phyloP scores from a whole-genome alignment of 345 rosid species.

The Camelina hispida region DNA sequence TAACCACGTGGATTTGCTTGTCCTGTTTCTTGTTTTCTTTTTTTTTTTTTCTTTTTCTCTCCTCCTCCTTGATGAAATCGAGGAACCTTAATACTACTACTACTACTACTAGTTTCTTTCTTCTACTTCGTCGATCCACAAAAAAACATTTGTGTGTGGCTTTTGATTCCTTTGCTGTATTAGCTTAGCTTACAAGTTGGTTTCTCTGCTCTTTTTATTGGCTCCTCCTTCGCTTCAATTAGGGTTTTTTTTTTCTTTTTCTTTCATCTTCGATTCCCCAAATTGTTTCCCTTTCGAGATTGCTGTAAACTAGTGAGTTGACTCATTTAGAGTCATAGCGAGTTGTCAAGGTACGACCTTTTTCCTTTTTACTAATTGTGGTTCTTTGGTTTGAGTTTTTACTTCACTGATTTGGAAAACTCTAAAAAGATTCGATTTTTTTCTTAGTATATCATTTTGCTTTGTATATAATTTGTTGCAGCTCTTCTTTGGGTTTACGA shows the following conservation, averaged over 20 bases:
- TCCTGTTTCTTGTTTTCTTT: slow-evolving; percentile 28
- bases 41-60: slow-evolving; percentile 12
- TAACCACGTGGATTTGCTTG: slow-evolving; percentile 53
- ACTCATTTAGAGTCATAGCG: slow-evolving; percentile 28
- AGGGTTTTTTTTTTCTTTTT: slow-evolving; percentile 14
- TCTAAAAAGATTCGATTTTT: slow-evolving; percentile 24
- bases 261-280: neutral
- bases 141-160: too few relatives aligned
- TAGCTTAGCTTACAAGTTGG: neutral
- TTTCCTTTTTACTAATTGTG: slow-evolving; percentile 14
- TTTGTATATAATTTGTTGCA: slow-evolving; percentile 19
- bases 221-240: slow-evolving; percentile 27
- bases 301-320: slow-evolving; percentile 33
- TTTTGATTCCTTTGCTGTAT: neutral
- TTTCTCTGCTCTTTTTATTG: slow-evolving; percentile 36
- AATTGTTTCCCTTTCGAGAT: neutral
- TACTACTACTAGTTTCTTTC: too few relatives aligned
- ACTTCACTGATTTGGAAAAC: neutral
- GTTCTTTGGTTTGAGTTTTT: slow-evolving; percentile 8
- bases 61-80: slow-evolving; percentile 38
- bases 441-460: slow-evolving; percentile 4
- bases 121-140: slow-evolving; percentile 36
- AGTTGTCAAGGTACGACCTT: slow-evolving; percentile 44
- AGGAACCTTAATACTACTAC: slow-evolving; percentile 29
- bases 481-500: slow-evolving; percentile 26